Evolutionary conservation across 805 yeast species (phyloP).

Genomic region (Cyberlindnera mrakii): DNA sequence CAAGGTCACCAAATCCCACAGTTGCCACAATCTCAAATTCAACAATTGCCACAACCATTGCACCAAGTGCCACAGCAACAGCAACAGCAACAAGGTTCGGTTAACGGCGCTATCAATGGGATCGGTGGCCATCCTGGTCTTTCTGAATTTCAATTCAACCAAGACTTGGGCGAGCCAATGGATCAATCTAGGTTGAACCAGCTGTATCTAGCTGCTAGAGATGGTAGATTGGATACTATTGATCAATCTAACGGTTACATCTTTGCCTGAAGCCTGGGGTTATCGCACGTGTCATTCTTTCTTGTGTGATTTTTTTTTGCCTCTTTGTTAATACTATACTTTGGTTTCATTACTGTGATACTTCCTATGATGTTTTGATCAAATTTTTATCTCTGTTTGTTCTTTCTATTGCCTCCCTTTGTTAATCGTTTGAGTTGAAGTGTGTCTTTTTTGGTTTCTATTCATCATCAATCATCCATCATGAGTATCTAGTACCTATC

Average conservation of each 20-base stretch:
- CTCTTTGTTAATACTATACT: background rate
- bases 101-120: too few relatives aligned
- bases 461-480: too few relatives aligned
- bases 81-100: too few relatives aligned
- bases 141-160: constrained; percentile 13
- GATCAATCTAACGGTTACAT: constrained; percentile 38
- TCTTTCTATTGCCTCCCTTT: too few relatives aligned
- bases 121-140: constrained; percentile 13
- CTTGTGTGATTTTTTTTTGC: background rate
- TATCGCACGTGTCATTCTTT: background rate
- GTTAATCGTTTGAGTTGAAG: too few relatives aligned
- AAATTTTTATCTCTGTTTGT: too few relatives aligned
- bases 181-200: constrained; percentile 41
- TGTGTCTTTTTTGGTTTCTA: too few relatives aligned
- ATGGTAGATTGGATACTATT: constrained; percentile 47
- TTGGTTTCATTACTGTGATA: too few relatives aligned
- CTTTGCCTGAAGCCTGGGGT: constrained; percentile 7
- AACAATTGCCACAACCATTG: too few relatives aligned
- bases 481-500: too few relatives aligned
- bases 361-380: too few relatives aligned
- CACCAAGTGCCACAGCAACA: too few relatives aligned
- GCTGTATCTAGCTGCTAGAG: constrained; percentile 48
- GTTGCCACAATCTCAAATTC: background rate
- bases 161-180: constrained; percentile 27
- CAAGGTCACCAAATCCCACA: constrained; percentile 6